Base-by-base conservation (phyloP, 2,329 filamentous ascomycete species). In the Cladophialophora chaetospira region DNA sequence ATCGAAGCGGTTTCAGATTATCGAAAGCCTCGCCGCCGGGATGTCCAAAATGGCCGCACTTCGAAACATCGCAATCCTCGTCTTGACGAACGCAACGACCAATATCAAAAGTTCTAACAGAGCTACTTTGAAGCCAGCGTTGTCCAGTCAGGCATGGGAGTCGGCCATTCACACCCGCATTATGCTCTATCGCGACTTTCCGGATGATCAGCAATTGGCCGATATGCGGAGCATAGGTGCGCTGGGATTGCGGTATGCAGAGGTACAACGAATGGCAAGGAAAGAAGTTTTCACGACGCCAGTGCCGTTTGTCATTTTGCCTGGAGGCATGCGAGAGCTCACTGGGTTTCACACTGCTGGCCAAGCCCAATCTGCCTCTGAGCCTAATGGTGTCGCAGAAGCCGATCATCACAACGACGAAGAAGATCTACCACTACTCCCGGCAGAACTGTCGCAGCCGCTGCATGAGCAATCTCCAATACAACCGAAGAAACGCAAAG, bases 21-120 rank as follows among this genome's bases (percentile, higher is more conserved):
- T 90, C 58, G 85, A 82, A 55, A 83, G 87, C 3, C 74, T 97
- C 9, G 75, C 80, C 4, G 75, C 76, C 3, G 75, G 76, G 33
- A 72, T 87, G 3, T 83, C 87, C 59, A 92, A 87, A 66, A 79
- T 96, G 9, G 90, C 92, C 3, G 85, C 87, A 9, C 82, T 87
- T 26, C 82, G 84, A 62, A 82, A 89, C 66, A 79, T 92, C 50
- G 88, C 90, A 21, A 78, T 96, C 38, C 77, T 96, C 2, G 71
- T 94, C 17, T 79, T 91, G 46, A 91, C 86, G 33, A 91, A 95
- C 69, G 90, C 88, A 57, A 88, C 87, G 38, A 95, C 90, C n/a
- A 88, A 86, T 63, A 87, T 95, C 74, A 85, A 88, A 60, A 33
- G 9, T 17, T 78, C 86, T 82, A 62, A 79, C 76, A 63, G 82